Conservation (phyloP, 345 rosid genomes). For the Salix caprea region DNA sequence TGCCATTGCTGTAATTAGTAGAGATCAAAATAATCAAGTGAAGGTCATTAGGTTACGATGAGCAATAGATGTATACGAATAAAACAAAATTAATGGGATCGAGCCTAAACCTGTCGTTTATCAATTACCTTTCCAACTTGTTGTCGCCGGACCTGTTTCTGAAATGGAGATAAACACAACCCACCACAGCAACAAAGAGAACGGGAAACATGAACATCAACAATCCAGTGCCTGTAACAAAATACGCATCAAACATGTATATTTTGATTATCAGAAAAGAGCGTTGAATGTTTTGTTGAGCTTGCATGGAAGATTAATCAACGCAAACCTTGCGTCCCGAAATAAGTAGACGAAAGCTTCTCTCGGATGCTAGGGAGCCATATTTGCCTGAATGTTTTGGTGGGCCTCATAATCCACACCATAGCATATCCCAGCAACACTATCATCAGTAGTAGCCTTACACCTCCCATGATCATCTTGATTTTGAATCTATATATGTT, state of each 20-base stretch:
- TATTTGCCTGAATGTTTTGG: constrained; percentile 2
- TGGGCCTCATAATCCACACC: constrained; percentile 19
- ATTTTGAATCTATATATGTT: not conserved
- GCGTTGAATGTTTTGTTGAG: no score
- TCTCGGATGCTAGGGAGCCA: constrained; percentile 11
- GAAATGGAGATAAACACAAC: constrained; percentile 21
- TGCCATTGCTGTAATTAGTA: constrained; percentile 8
- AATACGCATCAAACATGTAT: no score
- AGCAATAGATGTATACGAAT: not conserved
- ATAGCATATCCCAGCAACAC: constrained; percentile 13
- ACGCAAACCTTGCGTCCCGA: constrained; percentile 15
- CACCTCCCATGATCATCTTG: not conserved
- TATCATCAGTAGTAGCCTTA: not conserved
- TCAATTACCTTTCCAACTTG: not conserved
- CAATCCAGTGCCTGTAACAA: constrained; percentile 10
- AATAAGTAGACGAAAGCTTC: constrained; percentile 7
- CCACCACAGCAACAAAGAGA: constrained; percentile 22
- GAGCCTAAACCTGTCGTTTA: not conserved
- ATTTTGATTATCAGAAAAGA: no score
- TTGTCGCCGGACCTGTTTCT: constrained; percentile 1
- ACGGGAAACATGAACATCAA: constrained; percentile 5
- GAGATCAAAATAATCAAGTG: not conserved
- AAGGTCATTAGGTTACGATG: not conserved
- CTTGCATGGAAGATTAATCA: not conserved
- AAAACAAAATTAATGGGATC: not conserved